Evolutionary conservation across 2,329 filamentous ascomycete species (phyloP), one percentile per base, ranked within the genome.

Genomic region (Colletotrichum tanaceti): DNA sequence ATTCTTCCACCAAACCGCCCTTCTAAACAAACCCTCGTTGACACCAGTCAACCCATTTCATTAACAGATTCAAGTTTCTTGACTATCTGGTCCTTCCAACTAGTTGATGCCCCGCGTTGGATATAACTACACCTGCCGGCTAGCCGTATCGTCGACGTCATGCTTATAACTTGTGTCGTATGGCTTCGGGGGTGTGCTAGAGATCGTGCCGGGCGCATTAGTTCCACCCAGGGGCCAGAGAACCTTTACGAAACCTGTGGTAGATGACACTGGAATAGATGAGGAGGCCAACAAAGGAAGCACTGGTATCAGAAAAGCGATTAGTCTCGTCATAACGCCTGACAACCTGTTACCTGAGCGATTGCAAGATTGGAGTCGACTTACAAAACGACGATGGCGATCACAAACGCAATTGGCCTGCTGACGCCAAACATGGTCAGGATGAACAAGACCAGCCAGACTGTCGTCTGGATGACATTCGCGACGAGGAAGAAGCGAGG

Each of bases 241-340:
- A 64, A 14, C 70, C 68, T 58, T 65, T 71, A 54, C 68, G 61
- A 46, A 67, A 54, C 49, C 39, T 70, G 71, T 77, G 76, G 73
- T 70, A 78, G 64, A 78, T 70, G 60, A 78, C 59, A 55, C 68
- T 55, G 24, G 77, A 73, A 70, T 78, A 79, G 55, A 77, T 72
- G 61, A 79, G 75, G 16, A 78, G 71, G 28, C 75, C 76, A 35
- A 78, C 28, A 70, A 78, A 79, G 63, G 76, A 75, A 32, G 76
- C 70, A 16, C 77, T 79, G 10, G 4, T 7, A n/a, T n/a, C n/a
- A 9, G 5, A 35, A 32, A 1, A 1, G 38, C 1, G 24, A 39
- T 66, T 6, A 70, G 46, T 28, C 28, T 28, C 28, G n/a, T 2
- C 22, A 9, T 1, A 22, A 5, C 58, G 35, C 35, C 7, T 22